A percentile compares a stretch with the other conserved stretches of the same genome.
Conservation (phyloP, 2,329 filamentous ascomycete species). For the Cladosporium sp. region DNA sequence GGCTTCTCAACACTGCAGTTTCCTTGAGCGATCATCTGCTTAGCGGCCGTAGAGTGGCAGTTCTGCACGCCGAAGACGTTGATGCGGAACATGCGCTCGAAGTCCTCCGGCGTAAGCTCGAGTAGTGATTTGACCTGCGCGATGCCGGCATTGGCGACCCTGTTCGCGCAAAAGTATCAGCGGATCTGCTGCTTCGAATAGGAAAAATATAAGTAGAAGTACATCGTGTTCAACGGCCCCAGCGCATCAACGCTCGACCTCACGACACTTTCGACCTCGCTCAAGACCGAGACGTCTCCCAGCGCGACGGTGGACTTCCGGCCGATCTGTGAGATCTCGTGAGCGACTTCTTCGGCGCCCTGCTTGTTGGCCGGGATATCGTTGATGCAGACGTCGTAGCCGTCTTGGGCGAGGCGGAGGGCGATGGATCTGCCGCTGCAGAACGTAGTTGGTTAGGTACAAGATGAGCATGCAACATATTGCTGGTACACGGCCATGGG, state of each 20-base stretch:
- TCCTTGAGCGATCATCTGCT: conserved; percentile 59
- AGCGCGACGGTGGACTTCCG: conserved; percentile 49
- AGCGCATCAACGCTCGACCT: conserved; percentile 47
- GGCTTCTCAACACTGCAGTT: conserved; percentile 33
- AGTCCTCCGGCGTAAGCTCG: conserved; percentile 52
- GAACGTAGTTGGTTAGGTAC: background rate
- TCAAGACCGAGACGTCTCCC: conserved; percentile 55
- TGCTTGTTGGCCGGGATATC: conserved; percentile 51
- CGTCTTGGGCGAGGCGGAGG: conserved; percentile 56
- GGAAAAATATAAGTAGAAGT: background rate
- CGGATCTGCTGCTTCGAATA: background rate
- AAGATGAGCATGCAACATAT: too few species aligned
- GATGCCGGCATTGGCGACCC: conserved; percentile 58
- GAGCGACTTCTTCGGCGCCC: conserved; percentile 47
- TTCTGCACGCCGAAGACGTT: conserved; percentile 62
- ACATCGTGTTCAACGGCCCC: conserved; percentile 47
- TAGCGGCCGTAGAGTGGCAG: conserved; percentile 57
- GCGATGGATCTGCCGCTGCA: conserved; percentile 57
- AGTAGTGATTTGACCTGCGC: conserved; percentile 52
- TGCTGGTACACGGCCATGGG: too few species aligned
- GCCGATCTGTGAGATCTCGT: conserved; percentile 48
- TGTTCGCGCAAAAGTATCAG: conserved; percentile 7
- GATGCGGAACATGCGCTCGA: conserved; percentile 55
- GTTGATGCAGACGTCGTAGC: conserved; percentile 61
- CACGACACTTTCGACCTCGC: conserved; percentile 50